phyloP scores from a whole-genome alignment of 306 rosid species.

The Trifolium repens region DNA sequence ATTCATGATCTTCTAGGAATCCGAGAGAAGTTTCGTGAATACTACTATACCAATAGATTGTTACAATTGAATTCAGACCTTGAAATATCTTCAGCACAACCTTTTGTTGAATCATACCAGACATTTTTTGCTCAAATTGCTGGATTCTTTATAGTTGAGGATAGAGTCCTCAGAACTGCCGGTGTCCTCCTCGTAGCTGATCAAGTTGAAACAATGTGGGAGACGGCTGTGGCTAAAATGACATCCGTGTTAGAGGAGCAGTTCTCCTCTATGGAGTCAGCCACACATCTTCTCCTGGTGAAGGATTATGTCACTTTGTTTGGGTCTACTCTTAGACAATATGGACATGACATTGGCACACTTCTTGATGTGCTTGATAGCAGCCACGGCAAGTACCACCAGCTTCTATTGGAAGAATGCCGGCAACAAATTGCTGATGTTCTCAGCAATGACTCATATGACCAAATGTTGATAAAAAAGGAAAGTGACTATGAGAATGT shows the following conservation, averaged over 20 bases:
- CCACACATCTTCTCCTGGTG: constrained; percentile 89
- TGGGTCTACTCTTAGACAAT: constrained; percentile 74
- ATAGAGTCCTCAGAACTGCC: constrained; percentile 83
- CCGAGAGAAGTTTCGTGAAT: constrained; percentile 75
- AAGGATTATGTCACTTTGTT: constrained; percentile 90
- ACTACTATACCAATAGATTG: constrained; percentile 84
- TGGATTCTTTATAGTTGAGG: constrained; percentile 93
- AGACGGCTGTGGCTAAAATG: constrained; percentile 71
- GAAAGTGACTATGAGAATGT: constrained; percentile 75
- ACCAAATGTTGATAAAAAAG: constrained; percentile 78
- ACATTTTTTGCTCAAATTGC: constrained; percentile 86
- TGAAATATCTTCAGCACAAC: constrained; percentile 73
- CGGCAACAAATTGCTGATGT: constrained; percentile 61
- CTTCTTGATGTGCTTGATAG: constrained; percentile 78
- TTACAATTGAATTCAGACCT: constrained; percentile 89
- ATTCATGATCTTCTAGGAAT: constrained; percentile 80
- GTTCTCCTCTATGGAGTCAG: constrained; percentile 76
- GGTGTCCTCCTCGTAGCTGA: constrained; percentile 68
- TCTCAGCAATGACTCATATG: constrained; percentile 67
- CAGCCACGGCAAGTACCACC: constrained; percentile 71
- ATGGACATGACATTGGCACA: constrained; percentile 72
- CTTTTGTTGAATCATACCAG: constrained; percentile 88
- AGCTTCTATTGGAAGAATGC: constrained; percentile 82
- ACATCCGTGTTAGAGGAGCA: constrained; percentile 72
- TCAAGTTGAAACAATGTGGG: constrained; percentile 88